Evolutionary conservation across 148 eudicot species (phyloP).

Genomic region (Cornus florida): DNA sequence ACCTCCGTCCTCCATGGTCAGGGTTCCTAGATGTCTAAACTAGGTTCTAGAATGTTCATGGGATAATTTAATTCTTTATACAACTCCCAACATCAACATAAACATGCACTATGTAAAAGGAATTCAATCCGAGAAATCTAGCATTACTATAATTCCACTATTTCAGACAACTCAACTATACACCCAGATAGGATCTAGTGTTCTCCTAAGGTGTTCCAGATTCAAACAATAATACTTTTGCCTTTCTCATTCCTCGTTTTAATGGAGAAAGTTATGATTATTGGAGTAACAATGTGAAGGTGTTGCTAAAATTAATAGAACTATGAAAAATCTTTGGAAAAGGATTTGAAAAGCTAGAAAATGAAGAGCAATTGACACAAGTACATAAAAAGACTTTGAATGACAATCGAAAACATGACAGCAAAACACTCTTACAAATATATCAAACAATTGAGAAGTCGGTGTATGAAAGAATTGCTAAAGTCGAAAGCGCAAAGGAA

Average conservation of each 20-base stretch:
- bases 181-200: no score
- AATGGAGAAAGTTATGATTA: background rate
- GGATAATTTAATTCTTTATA: no score
- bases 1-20: no score
- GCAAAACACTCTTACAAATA: background rate
- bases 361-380: background rate
- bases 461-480: background rate
- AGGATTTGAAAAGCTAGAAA: background rate
- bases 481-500: background rate
- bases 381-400: background rate
- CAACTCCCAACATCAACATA: no score
- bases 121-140: no score
- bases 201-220: no score
- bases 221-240: no score
- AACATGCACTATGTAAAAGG: no score
- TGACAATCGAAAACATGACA: background rate
- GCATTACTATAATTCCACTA: no score
- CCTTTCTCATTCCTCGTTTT: background rate
- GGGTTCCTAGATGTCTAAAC: no score
- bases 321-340: background rate
- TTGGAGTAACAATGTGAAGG: background rate
- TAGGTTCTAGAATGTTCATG: no score
- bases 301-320: background rate
- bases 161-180: no score
- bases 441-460: background rate